These are phyloP conservation scores for Helicostylum pulchrum DNA, from an alignment of 192 early-diverging fungal genomes.

Conservation along the genomic window DNA sequence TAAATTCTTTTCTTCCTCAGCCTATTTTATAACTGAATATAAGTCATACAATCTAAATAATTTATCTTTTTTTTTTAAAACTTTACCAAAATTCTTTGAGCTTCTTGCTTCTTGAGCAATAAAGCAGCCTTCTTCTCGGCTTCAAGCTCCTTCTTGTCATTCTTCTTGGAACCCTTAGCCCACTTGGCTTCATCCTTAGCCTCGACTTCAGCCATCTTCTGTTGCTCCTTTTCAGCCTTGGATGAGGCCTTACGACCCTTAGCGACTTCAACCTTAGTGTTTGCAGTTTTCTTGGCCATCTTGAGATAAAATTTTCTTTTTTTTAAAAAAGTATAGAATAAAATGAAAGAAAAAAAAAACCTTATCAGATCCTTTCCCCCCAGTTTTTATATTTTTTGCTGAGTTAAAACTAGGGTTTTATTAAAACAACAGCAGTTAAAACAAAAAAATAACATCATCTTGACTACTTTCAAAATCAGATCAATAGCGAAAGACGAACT, in stretches of 20 bases:
- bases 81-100: constrained; percentile 38
- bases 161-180: constrained; percentile 66
- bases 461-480: too few species aligned
- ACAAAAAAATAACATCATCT: too few species aligned
- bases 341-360: not conserved
- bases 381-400: not conserved
- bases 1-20: constrained; percentile 54
- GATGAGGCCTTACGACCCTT: constrained; percentile 46
- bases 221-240: constrained; percentile 57
- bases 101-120: constrained; percentile 50
- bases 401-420: too few species aligned
- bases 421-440: too few species aligned
- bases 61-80: too few species aligned
- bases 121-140: constrained; percentile 49
- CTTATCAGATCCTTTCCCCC: not conserved
- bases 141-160: constrained; percentile 62
- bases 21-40: constrained; percentile 22
- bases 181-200: constrained; percentile 62
- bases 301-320: not conserved
- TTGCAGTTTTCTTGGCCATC: constrained; percentile 12
- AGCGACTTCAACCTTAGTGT: constrained; percentile 14
- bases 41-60: too few species aligned
- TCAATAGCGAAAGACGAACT: too few species aligned
- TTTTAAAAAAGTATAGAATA: not conserved
- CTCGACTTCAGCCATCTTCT: constrained; percentile 53